Conservation (phyloP, 371 early-diverging fungal genomes). For the Phascolomyces articulosus region DNA sequence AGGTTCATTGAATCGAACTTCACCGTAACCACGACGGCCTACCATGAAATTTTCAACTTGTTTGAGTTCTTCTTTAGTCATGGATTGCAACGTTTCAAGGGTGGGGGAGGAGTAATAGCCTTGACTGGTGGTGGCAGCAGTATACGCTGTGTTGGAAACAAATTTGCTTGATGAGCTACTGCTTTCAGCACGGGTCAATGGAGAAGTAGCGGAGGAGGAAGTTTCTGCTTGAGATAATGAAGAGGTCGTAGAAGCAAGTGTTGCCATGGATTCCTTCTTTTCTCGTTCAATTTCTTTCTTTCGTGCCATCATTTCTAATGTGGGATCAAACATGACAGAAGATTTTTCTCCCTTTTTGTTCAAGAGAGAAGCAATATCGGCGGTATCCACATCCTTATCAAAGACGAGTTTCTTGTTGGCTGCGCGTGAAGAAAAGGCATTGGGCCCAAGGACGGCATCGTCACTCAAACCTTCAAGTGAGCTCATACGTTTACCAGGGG, state of each 20-base stretch:
- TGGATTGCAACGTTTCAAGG: slow-evolving; percentile 35
- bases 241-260: background rate
- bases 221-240: too few relatives aligned
- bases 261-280: background rate
- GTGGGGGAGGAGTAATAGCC: slow-evolving; percentile 44
- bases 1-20: slow-evolving; percentile 73
- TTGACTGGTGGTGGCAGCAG: slow-evolving; percentile 21
- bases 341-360: slow-evolving; percentile 29
- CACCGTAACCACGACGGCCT: slow-evolving; percentile 73
- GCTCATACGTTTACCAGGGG: slow-evolving; percentile 24
- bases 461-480: slow-evolving; percentile 61
- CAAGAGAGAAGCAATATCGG: slow-evolving; percentile 26
- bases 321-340: slow-evolving; percentile 32
- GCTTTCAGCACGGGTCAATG: too few relatives aligned
- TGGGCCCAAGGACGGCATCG: slow-evolving; percentile 67
- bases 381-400: slow-evolving; percentile 31
- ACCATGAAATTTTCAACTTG: slow-evolving; percentile 76
- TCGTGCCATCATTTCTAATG: slow-evolving; percentile 20
- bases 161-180: too few relatives aligned
- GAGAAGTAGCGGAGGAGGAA: too few relatives aligned
- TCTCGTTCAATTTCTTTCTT: background rate
- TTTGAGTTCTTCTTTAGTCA: slow-evolving; percentile 75
- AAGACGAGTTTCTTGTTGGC: slow-evolving; percentile 75
- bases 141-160: slow-evolving; percentile 4
- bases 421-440: slow-evolving; percentile 74